Evolutionary conservation across 768 basidiomycete species (phyloP).

Genomic region (Pleurotus tuoliensis): DNA sequence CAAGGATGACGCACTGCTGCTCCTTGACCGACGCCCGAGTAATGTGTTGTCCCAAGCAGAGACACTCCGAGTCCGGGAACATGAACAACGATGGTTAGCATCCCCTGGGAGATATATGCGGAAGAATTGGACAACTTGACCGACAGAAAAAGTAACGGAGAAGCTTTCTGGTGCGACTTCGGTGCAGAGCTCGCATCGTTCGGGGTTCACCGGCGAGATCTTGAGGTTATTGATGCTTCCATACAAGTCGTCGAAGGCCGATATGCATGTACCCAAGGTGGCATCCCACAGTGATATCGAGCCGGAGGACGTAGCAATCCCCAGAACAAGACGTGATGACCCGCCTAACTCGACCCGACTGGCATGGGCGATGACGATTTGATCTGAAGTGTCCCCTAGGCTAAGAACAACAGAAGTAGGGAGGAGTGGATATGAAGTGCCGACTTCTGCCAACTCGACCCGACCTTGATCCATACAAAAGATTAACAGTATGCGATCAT

Average conservation of each 20-base stretch:
- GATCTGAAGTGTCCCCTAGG: slow-evolving; percentile 56
- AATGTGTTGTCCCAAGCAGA: slow-evolving; percentile 36
- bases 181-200: slow-evolving; percentile 68
- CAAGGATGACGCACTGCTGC: slow-evolving; percentile 49
- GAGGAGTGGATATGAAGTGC: slow-evolving; percentile 38
- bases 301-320: slow-evolving; percentile 61
- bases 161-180: slow-evolving; percentile 65
- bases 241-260: slow-evolving; percentile 54
- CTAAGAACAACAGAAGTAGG: slow-evolving; percentile 45
- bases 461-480: slow-evolving; percentile 66
- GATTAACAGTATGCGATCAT: slow-evolving; percentile 46
- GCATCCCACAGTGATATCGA: slow-evolving; percentile 76
- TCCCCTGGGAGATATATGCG: slow-evolving; percentile 56
- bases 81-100: slow-evolving; percentile 58
- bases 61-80: slow-evolving; percentile 45
- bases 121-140: slow-evolving; percentile 60
- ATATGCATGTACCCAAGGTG: slow-evolving; percentile 57
- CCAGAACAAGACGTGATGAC: slow-evolving; percentile 48
- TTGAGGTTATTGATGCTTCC: slow-evolving; percentile 60
- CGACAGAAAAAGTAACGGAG: slow-evolving; percentile 61
- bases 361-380: slow-evolving; percentile 49
- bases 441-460: slow-evolving; percentile 56
- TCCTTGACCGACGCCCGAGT: slow-evolving; percentile 57
- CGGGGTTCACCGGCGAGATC: slow-evolving; percentile 48
- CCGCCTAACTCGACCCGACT: slow-evolving; percentile 51